A percentile compares a stretch with the other conserved stretches of the same genome.
phyloP scores from a whole-genome alignment of 179 eudicot species.

The Drosera spatulata region DNA sequence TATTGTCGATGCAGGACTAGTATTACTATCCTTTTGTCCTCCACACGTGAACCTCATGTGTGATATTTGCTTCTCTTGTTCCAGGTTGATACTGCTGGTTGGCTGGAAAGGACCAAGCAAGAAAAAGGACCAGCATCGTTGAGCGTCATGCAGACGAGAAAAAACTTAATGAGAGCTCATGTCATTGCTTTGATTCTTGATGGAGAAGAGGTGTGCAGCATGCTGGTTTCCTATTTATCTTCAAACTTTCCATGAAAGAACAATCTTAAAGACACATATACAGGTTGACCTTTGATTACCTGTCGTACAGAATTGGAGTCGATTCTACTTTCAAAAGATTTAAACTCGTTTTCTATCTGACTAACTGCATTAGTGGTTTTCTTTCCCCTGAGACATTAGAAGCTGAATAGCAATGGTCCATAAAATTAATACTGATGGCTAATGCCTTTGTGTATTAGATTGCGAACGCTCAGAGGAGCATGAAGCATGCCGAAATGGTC shows the following conservation, averaged over 20 bases:
- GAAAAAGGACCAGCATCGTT: conserved; percentile 88
- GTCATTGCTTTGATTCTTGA: conserved; percentile 88
- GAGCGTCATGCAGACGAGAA: conserved; percentile 90
- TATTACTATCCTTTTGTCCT: neutral
- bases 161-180: conserved; percentile 97
- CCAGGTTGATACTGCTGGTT: conserved; percentile 99
- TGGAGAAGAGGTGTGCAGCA: conserved; percentile 67
- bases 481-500: conserved; percentile 92
- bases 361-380: too few species aligned
- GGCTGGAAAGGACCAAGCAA: conserved; percentile 85
- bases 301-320: too few species aligned
- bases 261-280: neutral
- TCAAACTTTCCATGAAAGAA: neutral
- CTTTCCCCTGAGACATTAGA: too few species aligned
- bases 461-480: conserved; percentile 53
- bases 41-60: neutral
- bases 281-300: too few species aligned
- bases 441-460: conserved; percentile 31
- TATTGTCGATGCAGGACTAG: neutral
- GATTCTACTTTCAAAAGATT: too few species aligned
- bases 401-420: too few species aligned
- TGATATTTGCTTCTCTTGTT: conserved; percentile 2
- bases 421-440: neutral
- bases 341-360: too few species aligned
- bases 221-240: conserved; percentile 4